Conservation (phyloP, 106 monocot genomes). For the Amphibolis antarctica region DNA sequence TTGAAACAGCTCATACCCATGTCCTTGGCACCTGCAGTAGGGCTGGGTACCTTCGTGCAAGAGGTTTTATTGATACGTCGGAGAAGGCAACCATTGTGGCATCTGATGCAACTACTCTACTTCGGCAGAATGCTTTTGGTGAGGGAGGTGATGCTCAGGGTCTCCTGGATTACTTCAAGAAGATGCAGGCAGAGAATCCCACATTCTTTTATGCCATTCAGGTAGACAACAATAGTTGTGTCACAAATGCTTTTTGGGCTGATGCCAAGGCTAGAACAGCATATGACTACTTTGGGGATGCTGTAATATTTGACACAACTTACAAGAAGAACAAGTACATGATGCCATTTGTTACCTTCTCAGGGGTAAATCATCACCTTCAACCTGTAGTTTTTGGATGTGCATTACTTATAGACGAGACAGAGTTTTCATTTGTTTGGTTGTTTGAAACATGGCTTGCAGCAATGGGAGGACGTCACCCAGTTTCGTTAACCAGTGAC, state of each 20-base stretch:
- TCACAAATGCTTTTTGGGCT: constrained; percentile 89
- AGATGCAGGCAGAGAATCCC: constrained; percentile 68
- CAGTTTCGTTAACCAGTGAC: constrained; percentile 71
- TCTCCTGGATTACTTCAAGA: constrained; percentile 75
- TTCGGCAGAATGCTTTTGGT: constrained; percentile 70
- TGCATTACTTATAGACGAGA: constrained; percentile 85
- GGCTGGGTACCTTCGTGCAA: constrained; percentile 78
- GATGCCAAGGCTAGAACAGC: constrained; percentile 52
- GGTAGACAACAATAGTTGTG: constrained; percentile 75
- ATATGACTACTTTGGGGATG: constrained; percentile 77
- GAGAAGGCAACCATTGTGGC: constrained; percentile 43
- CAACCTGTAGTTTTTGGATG: constrained; percentile 85
- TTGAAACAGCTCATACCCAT: constrained; percentile 86
- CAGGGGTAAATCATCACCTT: constrained; percentile 86
- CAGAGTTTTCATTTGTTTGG: constrained; percentile 84
- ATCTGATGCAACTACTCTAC: constrained; percentile 45
- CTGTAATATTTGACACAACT: constrained; percentile 76
- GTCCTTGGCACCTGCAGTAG: constrained; percentile 73
- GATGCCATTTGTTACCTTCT: constrained; percentile 92
- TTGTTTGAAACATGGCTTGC: constrained; percentile 90
- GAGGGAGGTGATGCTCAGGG: constrained; percentile 79
- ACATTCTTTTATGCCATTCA: constrained; percentile 79
- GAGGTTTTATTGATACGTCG: constrained; percentile 52
- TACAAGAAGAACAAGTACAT: constrained; percentile 98
- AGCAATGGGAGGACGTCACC: constrained; percentile 71